These are phyloP conservation scores for Aspergillus fructus DNA, from an alignment of 2,329 filamentous ascomycete species.

Conservation along the genomic window DNA sequence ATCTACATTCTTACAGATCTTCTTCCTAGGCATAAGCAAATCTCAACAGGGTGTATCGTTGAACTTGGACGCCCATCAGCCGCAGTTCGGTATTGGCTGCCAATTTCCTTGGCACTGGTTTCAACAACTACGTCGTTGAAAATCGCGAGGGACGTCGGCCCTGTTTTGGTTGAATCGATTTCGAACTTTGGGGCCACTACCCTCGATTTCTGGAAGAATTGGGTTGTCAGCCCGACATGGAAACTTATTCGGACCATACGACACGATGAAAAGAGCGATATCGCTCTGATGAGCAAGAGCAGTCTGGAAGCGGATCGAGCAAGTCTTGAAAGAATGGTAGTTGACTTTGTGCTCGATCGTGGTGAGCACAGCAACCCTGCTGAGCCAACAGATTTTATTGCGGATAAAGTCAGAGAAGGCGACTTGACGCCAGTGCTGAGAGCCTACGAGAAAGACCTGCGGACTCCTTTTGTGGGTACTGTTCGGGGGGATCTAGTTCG, in stretches of 20 bases:
- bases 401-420: slow-evolving; percentile 79
- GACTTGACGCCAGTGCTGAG: slow-evolving; percentile 88
- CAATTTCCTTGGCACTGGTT: slow-evolving; percentile 66
- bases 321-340: slow-evolving; percentile 94
- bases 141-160: slow-evolving; percentile 70
- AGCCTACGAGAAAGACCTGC: slow-evolving; percentile 87
- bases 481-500: slow-evolving; percentile 83
- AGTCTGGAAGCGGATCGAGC: slow-evolving; percentile 87
- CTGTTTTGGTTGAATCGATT: slow-evolving; percentile 78
- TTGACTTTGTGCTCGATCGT: slow-evolving; percentile 88
- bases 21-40: slow-evolving; percentile 65
- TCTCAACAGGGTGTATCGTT: slow-evolving; percentile 56
- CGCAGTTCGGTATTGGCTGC: slow-evolving; percentile 85
- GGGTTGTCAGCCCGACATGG: slow-evolving; percentile 82
- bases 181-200: slow-evolving; percentile 74
- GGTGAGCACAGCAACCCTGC: slow-evolving; percentile 58
- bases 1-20: slow-evolving; percentile 64
- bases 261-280: slow-evolving; percentile 87
- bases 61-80: slow-evolving; percentile 73
- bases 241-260: slow-evolving; percentile 89
- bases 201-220: slow-evolving; percentile 92
- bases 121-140: slow-evolving; percentile 86
- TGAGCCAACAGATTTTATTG: slow-evolving; percentile 59
- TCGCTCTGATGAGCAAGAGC: slow-evolving; percentile 93
- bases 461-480: slow-evolving; percentile 77